phyloP scores from a whole-genome alignment of 2,329 filamentous ascomycete species.

The Dactylellina leptospora region DNA sequence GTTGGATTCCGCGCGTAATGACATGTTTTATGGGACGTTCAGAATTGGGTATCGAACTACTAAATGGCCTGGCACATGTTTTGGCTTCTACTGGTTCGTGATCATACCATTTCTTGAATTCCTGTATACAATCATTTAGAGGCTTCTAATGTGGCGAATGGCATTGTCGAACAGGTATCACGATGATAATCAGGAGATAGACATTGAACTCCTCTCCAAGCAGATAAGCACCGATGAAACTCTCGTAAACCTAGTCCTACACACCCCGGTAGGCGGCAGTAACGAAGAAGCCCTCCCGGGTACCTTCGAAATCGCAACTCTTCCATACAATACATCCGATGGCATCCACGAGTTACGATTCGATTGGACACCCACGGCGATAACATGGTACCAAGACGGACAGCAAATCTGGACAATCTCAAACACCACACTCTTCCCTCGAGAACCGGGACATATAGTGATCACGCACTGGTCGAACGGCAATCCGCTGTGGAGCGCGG shows the following conservation, averaged over 20 bases:
- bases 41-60: slow-evolving; percentile 73
- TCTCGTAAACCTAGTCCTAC: slow-evolving; percentile 77
- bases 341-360: slow-evolving; percentile 81
- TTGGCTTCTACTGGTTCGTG: slow-evolving; percentile 75
- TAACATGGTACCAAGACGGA: slow-evolving; percentile 76
- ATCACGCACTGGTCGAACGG: slow-evolving; percentile 83
- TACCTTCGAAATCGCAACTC: slow-evolving; percentile 67
- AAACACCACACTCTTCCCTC: slow-evolving; percentile 68
- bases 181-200: slow-evolving; percentile 81
- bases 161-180: slow-evolving; percentile 62
- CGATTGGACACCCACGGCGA: slow-evolving; percentile 72
- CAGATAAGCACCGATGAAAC: slow-evolving; percentile 67
- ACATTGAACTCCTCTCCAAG: slow-evolving; percentile 78
- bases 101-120: slow-evolving; percentile 61
- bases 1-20: slow-evolving; percentile 68
- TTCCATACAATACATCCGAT: slow-evolving; percentile 73
- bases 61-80: slow-evolving; percentile 72
- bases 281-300: slow-evolving; percentile 71
- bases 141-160: neutral
- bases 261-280: slow-evolving; percentile 69
- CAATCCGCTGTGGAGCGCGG: slow-evolving; percentile 74
- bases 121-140: too few species aligned
- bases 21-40: slow-evolving; percentile 76
- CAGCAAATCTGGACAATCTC: slow-evolving; percentile 67
- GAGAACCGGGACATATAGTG: slow-evolving; percentile 71